Conservation (phyloP, 208 protist species). For the Wallacemonas sp. region DNA sequence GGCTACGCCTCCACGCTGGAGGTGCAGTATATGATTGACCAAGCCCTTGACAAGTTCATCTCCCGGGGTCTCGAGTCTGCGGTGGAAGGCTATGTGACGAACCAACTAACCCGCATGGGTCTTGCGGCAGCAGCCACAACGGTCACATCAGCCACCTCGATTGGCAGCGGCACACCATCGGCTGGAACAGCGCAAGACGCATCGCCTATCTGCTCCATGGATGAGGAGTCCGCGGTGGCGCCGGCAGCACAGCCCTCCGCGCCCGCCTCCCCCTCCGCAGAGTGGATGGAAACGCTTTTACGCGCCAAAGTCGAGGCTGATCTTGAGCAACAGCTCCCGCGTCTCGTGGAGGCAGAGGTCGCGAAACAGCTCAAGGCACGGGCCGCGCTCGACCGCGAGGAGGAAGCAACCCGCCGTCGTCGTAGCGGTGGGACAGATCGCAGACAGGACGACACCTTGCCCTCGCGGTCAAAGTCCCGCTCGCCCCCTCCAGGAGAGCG, state of each 20-base stretch:
- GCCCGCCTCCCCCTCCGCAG: conserved; percentile 1
- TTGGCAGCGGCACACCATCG: no score
- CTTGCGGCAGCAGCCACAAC: neutral
- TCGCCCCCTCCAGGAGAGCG: conserved; percentile 11
- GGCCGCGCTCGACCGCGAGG: no score
- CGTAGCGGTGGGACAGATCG: no score
- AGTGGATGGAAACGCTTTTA: conserved; percentile 25
- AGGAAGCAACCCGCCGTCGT: neutral
- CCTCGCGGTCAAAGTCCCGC: no score
- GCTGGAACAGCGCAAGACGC: neutral
- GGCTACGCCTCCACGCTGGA: conserved; percentile 53
- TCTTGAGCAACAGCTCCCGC: conserved; percentile 4
- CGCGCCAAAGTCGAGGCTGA: conserved; percentile 22
- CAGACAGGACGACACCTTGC: no score
- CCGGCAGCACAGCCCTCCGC: no score
- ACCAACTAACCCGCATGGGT: neutral
- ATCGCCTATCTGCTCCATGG: no score
- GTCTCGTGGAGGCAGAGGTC: conserved; percentile 14
- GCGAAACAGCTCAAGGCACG: conserved; percentile 5
- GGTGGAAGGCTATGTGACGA: neutral
- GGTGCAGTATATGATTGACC: conserved; percentile 67
- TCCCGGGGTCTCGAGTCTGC: conserved; percentile 24
- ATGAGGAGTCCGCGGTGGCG: no score
- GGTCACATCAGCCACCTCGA: no score
- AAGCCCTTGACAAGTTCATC: conserved; percentile 34